Base-by-base conservation (phyloP, 148 eudicot species). In the Linanthus parryae region DNA sequence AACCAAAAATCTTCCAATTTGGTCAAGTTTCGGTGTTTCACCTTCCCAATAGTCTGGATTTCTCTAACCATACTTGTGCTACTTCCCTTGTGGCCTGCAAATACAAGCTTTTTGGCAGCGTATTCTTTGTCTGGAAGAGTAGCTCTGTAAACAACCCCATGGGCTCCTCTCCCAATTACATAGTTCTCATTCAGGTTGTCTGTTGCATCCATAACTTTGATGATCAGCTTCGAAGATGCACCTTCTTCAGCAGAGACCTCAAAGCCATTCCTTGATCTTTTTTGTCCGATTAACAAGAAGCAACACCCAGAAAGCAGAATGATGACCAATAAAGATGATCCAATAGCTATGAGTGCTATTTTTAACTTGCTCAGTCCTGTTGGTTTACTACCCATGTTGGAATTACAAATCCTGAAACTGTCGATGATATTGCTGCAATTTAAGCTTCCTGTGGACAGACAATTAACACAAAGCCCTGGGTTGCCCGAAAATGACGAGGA, bases 111-210 rank as follows among this genome's bases (percentile, higher is more conserved):
- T 59, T 88, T 88, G 44, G 82, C 80, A 1, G 94, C 97, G 31
- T 73, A 82, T 21, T 77, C 75, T 64, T 73, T 67, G 2, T 56
- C 78, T 7, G 78, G 74, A 52, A 82, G 26, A 0, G 59, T 50
- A 1, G 79, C 97, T 70, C 71, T 84, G 55, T 88, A 88, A 4
- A 88, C 97, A 2, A 67, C 71, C 39, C 94, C 97, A 58, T 84
- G 97, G 15, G 87, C 94, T 51, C 97, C 97, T 67, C 68, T 84
- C 48, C 97, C 97, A 6, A 84, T 66, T 44, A 88, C 58, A 50
- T 79, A 73, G 56, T 61, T 67, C 27, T 81, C 86, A 33, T 65
- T 56, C 11, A 84, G 71, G 47, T 76, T 78, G 36, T 61, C 89
- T 2, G 96, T 81, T 27, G 75, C 85, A 52, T 67, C 80, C 73